These are phyloP conservation scores for Mitragyna speciosa DNA, from an alignment of 257 asterid species.

Conservation along the genomic window DNA sequence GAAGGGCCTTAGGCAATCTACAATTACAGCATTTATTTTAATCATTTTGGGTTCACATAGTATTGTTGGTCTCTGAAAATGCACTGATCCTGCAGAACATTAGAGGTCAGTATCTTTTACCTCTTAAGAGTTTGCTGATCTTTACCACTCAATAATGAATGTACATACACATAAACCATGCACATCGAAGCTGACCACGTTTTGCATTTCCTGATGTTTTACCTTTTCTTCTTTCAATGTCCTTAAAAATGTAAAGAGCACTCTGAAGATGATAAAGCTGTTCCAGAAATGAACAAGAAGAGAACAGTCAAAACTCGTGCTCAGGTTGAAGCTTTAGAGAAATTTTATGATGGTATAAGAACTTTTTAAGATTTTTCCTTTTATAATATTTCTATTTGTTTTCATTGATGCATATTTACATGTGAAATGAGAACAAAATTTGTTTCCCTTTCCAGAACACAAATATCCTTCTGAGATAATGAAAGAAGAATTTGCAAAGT, in stretches of 20 bases:
- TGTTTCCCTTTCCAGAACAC: conserved; percentile 52
- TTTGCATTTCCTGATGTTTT: neutral
- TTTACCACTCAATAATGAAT: neutral
- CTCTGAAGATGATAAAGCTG: conserved; percentile 63
- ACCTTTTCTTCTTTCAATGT: conserved; percentile 2
- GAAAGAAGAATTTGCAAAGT: conserved; percentile 71
- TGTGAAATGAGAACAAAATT: conserved; percentile 9
- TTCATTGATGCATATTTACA: conserved; percentile 4
- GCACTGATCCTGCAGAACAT: neutral
- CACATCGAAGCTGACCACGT: neutral
- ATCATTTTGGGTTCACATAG: neutral
- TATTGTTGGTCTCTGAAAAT: neutral
- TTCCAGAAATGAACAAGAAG: conserved; percentile 57
- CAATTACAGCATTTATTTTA: neutral
- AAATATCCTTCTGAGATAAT: conserved; percentile 73
- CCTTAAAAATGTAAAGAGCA: conserved; percentile 54
- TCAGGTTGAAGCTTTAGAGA: conserved; percentile 72
- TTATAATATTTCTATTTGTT: neutral
- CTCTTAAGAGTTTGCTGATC: neutral
- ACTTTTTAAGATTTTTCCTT: conserved; percentile 13
- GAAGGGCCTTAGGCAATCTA: neutral
- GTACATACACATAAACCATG: neutral
- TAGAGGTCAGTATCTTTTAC: neutral
- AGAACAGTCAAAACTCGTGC: conserved; percentile 64
- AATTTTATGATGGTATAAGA: conserved; percentile 56